Conservation (phyloP, 1,284 basidiomycete genomes). For the Abortiporus biennis region DNA sequence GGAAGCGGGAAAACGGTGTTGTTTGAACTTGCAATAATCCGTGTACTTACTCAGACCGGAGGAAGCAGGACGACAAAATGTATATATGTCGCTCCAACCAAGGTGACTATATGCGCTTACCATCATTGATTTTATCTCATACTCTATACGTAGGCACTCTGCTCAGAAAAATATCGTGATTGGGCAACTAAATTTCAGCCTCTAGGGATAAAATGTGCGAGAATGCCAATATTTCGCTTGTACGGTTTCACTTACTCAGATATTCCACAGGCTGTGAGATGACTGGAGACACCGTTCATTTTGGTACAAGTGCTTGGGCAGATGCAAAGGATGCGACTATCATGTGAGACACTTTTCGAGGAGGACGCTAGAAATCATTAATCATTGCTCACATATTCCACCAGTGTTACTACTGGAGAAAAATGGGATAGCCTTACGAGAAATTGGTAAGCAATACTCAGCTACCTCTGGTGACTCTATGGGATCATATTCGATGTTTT, state of each 20-base stretch:
- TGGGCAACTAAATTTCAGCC: conserved; percentile 79
- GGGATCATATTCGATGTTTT: background rate
- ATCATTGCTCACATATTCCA: conserved; percentile 3
- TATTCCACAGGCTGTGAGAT: conserved; percentile 70
- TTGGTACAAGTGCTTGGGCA: conserved; percentile 59
- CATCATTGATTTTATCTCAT: background rate
- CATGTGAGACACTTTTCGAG: conserved; percentile 43
- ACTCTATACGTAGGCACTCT: conserved; percentile 61
- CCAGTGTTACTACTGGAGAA: conserved; percentile 82
- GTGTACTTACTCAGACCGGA: conserved; percentile 52
- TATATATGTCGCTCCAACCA: conserved; percentile 93
- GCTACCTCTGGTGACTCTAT: background rate
- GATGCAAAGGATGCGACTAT: conserved; percentile 69
- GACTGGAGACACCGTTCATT: conserved; percentile 81
- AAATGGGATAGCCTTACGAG: conserved; percentile 93
- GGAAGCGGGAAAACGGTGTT: conserved; percentile 92
- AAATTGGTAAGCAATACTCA: conserved; percentile 47
- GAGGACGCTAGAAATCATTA: background rate
- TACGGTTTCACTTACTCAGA: background rate
- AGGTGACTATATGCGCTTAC: conserved; percentile 40
- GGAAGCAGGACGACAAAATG: conserved; percentile 51
- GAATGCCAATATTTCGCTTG: background rate
- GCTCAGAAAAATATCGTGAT: conserved; percentile 78
- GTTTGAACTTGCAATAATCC: conserved; percentile 88
- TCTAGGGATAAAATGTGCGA: conserved; percentile 69